phyloP scores from a whole-genome alignment of 2,329 filamentous ascomycete species.

The Botrytis sinoallii region DNA sequence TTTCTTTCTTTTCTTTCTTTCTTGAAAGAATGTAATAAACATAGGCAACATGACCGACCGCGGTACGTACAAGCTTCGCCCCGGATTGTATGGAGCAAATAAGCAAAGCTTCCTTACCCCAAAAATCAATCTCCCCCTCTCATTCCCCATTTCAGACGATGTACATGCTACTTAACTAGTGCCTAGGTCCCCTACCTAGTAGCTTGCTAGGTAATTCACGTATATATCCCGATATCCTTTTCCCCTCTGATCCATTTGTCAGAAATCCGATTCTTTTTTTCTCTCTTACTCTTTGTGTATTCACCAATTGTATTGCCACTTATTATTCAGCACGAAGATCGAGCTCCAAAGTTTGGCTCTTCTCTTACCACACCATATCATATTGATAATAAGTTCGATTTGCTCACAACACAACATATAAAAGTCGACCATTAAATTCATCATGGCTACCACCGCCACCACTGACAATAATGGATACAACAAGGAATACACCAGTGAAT shows the following conservation, averaged over 20 bases:
- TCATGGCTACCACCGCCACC: conserved; percentile 31
- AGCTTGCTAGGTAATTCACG: neutral
- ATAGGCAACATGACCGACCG: neutral
- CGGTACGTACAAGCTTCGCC: neutral
- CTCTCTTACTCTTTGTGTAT: neutral
- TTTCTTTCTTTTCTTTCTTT: neutral
- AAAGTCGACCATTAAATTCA: conserved; percentile 4
- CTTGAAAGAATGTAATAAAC: neutral
- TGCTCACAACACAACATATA: neutral
- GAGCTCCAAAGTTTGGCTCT: neutral
- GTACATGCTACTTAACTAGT: neutral
- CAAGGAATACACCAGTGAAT: conserved; percentile 28
- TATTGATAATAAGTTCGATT: neutral
- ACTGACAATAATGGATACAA: conserved; percentile 23
- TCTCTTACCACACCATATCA: neutral
- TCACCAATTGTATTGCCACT: neutral
- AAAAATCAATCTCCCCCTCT: too few species aligned
- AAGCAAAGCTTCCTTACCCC: neutral
- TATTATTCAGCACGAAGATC: neutral
- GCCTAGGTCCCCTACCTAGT: neutral
- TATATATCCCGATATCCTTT: neutral
- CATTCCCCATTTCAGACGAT: neutral
- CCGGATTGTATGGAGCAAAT: neutral
- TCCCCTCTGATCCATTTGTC: neutral
- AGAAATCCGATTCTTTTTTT: neutral